Conservation (phyloP, 306 rosid genomes). For the Calophaca sinica region DNA sequence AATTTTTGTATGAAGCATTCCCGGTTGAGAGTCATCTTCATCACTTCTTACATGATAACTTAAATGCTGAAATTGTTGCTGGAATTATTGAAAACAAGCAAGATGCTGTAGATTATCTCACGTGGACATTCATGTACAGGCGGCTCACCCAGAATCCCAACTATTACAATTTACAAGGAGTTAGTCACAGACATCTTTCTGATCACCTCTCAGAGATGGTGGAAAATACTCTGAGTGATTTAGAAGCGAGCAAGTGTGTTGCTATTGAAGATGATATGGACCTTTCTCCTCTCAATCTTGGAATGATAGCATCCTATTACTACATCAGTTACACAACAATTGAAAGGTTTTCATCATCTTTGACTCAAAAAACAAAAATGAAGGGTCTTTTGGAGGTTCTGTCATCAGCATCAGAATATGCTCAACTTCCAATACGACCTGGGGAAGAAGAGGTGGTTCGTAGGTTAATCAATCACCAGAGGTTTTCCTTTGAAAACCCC, state of each 20-base stretch:
- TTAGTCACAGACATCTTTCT: constrained; percentile 91
- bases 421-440: constrained; percentile 84
- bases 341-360: constrained; percentile 84
- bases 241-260: constrained; percentile 87
- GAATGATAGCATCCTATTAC: constrained; percentile 89
- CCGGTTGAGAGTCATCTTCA: constrained; percentile 97
- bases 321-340: constrained; percentile 86
- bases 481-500: constrained; percentile 84
- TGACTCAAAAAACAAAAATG: constrained; percentile 87
- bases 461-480: constrained; percentile 87
- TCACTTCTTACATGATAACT: constrained; percentile 83
- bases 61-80: constrained; percentile 89
- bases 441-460: constrained; percentile 91
- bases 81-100: constrained; percentile 87
- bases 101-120: constrained; percentile 92
- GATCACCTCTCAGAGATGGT: constrained; percentile 94
- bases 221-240: constrained; percentile 80
- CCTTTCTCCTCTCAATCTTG: constrained; percentile 88
- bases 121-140: constrained; percentile 96
- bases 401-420: constrained; percentile 91
- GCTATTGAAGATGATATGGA: constrained; percentile 81
- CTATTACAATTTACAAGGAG: constrained; percentile 96
- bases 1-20: constrained; percentile 92
- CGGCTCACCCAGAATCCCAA: constrained; percentile 95
- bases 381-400: constrained; percentile 88